A percentile compares a stretch with the other conserved stretches of the same genome.
phyloP scores from a whole-genome alignment of 1,284 basidiomycete genomes.

The Entoloma clypeatum region DNA sequence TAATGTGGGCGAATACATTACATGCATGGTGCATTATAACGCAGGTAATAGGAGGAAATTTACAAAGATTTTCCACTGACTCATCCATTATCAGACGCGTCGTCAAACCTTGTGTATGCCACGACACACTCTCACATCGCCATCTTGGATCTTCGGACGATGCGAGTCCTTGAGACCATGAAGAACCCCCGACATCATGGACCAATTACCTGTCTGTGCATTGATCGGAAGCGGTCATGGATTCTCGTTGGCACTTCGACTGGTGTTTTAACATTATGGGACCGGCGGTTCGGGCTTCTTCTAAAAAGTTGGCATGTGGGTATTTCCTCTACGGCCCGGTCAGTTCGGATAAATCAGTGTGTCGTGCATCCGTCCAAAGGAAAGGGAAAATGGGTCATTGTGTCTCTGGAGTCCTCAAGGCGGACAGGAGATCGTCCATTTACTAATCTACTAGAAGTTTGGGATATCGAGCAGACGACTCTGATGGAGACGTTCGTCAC shows the following conservation, averaged over 20 bases:
- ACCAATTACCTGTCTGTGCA: constrained; percentile 79
- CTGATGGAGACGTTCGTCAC: constrained; percentile 70
- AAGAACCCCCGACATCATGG: constrained; percentile 86
- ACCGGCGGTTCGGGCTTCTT: constrained; percentile 88
- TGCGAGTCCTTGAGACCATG: constrained; percentile 74
- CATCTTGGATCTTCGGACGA: constrained; percentile 83
- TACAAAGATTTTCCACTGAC: neutral
- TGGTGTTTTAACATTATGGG: constrained; percentile 88
- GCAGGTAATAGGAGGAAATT: constrained; percentile 46
- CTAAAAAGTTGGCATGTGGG: constrained; percentile 85
- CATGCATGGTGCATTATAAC: constrained; percentile 73
- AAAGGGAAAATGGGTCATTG: constrained; percentile 85
- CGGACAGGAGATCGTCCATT: constrained; percentile 37
- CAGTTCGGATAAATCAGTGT: constrained; percentile 64
- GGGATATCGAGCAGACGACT: constrained; percentile 71
- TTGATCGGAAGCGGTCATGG: constrained; percentile 84
- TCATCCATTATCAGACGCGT: constrained; percentile 42
- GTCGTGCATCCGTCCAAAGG: constrained; percentile 83
- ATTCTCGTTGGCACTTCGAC: constrained; percentile 82
- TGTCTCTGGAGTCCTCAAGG: constrained; percentile 63
- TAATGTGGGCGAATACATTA: constrained; percentile 69
- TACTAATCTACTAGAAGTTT: constrained; percentile 65
- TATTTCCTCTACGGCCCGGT: constrained; percentile 48
- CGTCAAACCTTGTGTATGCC: constrained; percentile 78
- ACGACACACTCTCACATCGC: constrained; percentile 79